phyloP scores from a whole-genome alignment of 140 eudicot species.

The Erigeron philadelphicus region DNA sequence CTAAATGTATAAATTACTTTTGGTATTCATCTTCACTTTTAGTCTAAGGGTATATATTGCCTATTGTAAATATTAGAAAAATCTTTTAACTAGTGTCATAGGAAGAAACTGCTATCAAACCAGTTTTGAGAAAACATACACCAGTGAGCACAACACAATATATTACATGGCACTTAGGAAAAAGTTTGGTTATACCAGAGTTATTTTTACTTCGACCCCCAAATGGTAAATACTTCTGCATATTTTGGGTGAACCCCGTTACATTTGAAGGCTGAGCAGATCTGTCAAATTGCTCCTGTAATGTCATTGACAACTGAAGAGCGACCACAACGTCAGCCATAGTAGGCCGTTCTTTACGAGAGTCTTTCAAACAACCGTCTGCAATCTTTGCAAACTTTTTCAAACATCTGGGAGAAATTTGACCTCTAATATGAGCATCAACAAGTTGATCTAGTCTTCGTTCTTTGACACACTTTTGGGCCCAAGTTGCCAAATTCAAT shows the following conservation, averaged over 20 bases:
- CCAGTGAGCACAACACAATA: neutral
- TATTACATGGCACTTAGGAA: neutral
- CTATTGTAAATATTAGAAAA: too few relatives aligned
- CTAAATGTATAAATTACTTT: neutral
- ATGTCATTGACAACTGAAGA: constrained; percentile 21
- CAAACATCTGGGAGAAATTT: constrained; percentile 27
- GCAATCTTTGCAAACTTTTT: constrained; percentile 26
- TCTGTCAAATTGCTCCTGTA: constrained; percentile 27
- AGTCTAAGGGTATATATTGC: too few relatives aligned
- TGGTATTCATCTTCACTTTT: neutral
- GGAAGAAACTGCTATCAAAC: neutral
- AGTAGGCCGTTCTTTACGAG: constrained; percentile 29
- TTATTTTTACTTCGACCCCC: constrained; percentile 4
- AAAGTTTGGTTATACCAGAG: constrained; percentile 18
- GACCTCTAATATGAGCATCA: constrained; percentile 17
- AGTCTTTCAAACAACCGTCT: constrained; percentile 16
- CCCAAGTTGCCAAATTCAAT: constrained; percentile 26
- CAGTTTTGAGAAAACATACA: neutral
- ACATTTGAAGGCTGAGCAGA: constrained; percentile 9
- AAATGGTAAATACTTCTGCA: constrained; percentile 20
- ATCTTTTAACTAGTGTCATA: neutral
- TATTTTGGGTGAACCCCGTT: constrained; percentile 15
- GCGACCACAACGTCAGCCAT: constrained; percentile 34
- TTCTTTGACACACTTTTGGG: constrained; percentile 27
- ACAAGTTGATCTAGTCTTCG: constrained; percentile 21